Base-by-base conservation (phyloP, 805 yeast genomes). In the Priceomyces haplophilus region DNA sequence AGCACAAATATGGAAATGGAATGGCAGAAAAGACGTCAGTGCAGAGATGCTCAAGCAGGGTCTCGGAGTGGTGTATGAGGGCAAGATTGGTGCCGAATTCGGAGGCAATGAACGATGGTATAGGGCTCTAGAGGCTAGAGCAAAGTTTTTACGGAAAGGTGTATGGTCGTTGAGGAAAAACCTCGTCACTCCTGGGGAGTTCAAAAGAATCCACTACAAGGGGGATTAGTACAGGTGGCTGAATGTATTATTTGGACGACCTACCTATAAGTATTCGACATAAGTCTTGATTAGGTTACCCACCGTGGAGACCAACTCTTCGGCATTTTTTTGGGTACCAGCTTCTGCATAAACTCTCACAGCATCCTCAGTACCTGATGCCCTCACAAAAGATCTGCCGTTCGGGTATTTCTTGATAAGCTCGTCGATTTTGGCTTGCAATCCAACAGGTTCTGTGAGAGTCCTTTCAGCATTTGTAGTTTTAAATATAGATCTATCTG, bases 321-420 rank as follows among this genome's bases (percentile, higher is more conserved):
- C 64, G 5, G 64, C 65, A 31, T 64, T 40, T 34, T 55, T 67
- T 31, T 49, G 40, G 15, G 67, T 75, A 2, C 68, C 72, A 0
- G 97, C 96, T 63, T 93, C 99, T 0, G 96, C 93, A 53, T 93
- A 93, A 5, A 93, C 88, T 53, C 99, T 79, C 1, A 93, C 97
- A 0, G 97, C 98, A 62, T 93, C 95, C 62, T 93, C 99, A 1
- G 99, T 93, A 11, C 99, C 99, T 46, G 95, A 85, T 7, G 99
- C 98, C 53, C 99, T 79, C 2, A 91, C 98, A 64, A 93, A 93
- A 2, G 95, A 83, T 56, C 99, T 78, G 1, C 91, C 97, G 13
- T 64, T 56, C 0, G 66, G 52, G 49, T 72, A 81, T 51, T 77
- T 65, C 7, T 65, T 56, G 15, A 91, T 91, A 21, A 76, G 58